Evolutionary conservation across 2,329 filamentous ascomycete species (phyloP), one percentile per base, ranked within the genome.

Genomic region (Magnaporthiopsis poae): DNA sequence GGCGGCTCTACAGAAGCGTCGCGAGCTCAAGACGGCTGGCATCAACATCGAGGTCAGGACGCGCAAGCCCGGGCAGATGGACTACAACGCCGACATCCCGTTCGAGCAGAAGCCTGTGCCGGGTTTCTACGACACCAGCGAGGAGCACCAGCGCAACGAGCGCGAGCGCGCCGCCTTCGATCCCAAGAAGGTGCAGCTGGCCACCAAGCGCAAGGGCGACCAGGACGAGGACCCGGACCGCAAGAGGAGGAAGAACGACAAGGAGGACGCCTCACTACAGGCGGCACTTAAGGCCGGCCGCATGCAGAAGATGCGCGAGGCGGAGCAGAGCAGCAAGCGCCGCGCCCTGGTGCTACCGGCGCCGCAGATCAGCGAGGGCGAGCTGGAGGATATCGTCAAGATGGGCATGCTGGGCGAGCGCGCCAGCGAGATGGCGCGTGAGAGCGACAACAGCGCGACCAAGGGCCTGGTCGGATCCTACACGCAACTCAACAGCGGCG

Each of bases 41-140:
- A 98, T 99, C 79, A 99, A 99, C 77, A 92, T 98, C 80, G 99
- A 98, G 79, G 88, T 98, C 67, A 88, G 88, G 2, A 95, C 90
- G 18, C 87, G 90, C 68, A 98, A 98, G 81, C 88, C 92, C 81
- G 95, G 95, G 0, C 90, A 98, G 80, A 99, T 99, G 92, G 95
- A 99, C 78, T 99, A 99, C 81, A 99, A 99, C 77, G 95, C 95
- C 72, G 95, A 99, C 72, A 96, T 99, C 70, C 95, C 95, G 0
- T 98, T 99, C 71, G 95, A 99, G 77, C 97, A 95, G 78, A 90
- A 91, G 70, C 89, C 95, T 0, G 89, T 90, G 0, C 81, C 88
- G 29, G 95, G 95, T 15, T 99, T 99, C 76, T 96, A 94, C 79
- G 94, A 99, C 75, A 99, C 95, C 0, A 82, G 82, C 3, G 92